These are phyloP conservation scores for Rhododendron vialii DNA, from an alignment of 148 eudicot species.

Conservation along the genomic window DNA sequence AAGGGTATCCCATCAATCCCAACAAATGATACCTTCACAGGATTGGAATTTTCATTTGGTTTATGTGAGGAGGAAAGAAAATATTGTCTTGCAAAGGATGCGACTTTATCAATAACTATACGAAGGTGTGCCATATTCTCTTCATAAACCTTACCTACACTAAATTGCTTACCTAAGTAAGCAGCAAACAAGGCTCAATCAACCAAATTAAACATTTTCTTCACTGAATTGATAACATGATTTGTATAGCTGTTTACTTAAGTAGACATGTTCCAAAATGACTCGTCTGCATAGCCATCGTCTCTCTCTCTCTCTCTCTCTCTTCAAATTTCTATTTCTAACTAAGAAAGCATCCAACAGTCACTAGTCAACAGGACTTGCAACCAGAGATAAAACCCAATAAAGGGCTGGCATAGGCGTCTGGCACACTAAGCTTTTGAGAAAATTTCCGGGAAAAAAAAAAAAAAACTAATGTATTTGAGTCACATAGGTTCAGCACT, in stretches of 20 bases:
- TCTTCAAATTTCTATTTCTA: neutral
- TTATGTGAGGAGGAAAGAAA: no score
- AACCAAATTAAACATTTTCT: neutral
- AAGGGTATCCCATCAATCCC: neutral
- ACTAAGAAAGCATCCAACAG: neutral
- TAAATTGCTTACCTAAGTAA: neutral
- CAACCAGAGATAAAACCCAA: neutral
- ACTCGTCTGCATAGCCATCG: neutral
- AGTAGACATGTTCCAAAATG: neutral
- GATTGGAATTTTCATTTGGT: neutral
- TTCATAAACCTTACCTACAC: neutral
- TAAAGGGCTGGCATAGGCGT: neutral
- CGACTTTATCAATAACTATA: neutral
- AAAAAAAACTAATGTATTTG: neutral
- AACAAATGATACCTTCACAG: neutral
- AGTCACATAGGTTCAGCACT: neutral
- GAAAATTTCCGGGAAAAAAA: neutral
- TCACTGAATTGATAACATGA: neutral
- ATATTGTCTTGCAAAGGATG: no score
- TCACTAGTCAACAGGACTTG: neutral
- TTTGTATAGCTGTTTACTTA: no score
- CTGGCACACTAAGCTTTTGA: neutral
- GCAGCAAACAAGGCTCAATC: neutral
- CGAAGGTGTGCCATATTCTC: neutral
- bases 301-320: neutral